Conservation (phyloP, 805 yeast species). For the Myxozyma melibiosi region DNA sequence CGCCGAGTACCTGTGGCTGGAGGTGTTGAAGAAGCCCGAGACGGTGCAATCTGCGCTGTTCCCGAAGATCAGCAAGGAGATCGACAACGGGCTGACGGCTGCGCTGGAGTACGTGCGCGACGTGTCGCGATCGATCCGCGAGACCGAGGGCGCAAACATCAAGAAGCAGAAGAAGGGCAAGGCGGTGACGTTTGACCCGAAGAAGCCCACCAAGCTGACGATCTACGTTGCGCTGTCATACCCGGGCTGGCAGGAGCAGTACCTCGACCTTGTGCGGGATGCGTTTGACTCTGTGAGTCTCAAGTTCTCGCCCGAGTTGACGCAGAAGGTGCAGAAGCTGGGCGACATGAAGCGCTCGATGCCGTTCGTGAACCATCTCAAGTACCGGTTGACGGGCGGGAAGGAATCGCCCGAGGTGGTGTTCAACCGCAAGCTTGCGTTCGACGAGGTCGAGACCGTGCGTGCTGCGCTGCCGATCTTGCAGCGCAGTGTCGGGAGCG, state of each 20-base stretch:
- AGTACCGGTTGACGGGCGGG: slow-evolving; percentile 65
- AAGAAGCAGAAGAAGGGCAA: slow-evolving; percentile 86
- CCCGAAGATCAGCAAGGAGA: slow-evolving; percentile 75
- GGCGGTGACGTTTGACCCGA: slow-evolving; percentile 71
- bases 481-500: slow-evolving; percentile 29
- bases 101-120: slow-evolving; percentile 79
- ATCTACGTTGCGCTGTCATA: slow-evolving; percentile 77
- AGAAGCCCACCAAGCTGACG: slow-evolving; percentile 71
- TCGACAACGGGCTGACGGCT: slow-evolving; percentile 62
- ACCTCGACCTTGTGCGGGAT: slow-evolving; percentile 76
- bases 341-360: slow-evolving; percentile 94
- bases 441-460: slow-evolving; percentile 69
- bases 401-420: slow-evolving; percentile 73
- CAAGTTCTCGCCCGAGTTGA: slow-evolving; percentile 44
- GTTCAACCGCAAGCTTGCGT: slow-evolving; percentile 85
- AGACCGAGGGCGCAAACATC: slow-evolving; percentile 82
- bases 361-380: slow-evolving; percentile 90
- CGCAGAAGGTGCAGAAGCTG: slow-evolving; percentile 44
- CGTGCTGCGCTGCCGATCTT: slow-evolving; percentile 38
- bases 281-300: slow-evolving; percentile 50
- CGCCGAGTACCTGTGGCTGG: slow-evolving; percentile 86
- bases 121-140: slow-evolving; percentile 83
- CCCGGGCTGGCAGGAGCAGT: slow-evolving; percentile 87
- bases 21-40: slow-evolving; percentile 64
- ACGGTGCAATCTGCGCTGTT: slow-evolving; percentile 75